Base-by-base conservation (phyloP, 805 yeast species). In the Ogataea naganishii region DNA sequence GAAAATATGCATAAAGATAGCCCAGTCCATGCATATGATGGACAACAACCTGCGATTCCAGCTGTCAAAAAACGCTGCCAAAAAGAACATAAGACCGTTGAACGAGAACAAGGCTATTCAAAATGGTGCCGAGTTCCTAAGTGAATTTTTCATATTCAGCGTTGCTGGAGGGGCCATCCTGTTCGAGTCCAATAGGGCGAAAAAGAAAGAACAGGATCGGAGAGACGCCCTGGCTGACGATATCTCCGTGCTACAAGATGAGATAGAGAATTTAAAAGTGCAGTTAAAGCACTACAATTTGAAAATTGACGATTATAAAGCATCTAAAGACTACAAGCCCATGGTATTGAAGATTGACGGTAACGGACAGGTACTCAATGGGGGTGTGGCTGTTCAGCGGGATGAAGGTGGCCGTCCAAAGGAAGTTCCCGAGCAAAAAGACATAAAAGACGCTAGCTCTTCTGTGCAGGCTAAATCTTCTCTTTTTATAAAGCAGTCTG, bases 101-200 rank as follows among this genome's bases (percentile, higher is more conserved):
- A 83, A 82, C 49, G 94, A 83, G 41, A 72, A 75, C 9, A 77
- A 74, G 45, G 95, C 95, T 21, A 69, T 85, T 24, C 92, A 84
- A 35, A 73, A 66, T 35, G 95, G 94, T 1, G 92, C 94, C 25
- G 79, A 68, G 33, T 73, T 83, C 47, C 56, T 84, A 9, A 78
- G 89, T 26, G 95, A 84, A 49, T 50, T 75, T 19, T 79, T 84
- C 45, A 74, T 84, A 13, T 84, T 85, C 43, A 60, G 78, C 17
- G 89, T 85, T 15, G 94, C 92, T 1, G 92, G 94, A 5, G 66
- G 78, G 1, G 64, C 81, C 32, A 75, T 85, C 8, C 46, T 84
- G 9, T 82, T 68, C 47, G 95, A 85, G 49, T 69, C 82, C 17
- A 63, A 68, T 43, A 65, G 89, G 41, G 72, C 80, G 26, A 61